A percentile compares a stretch with the other conserved stretches of the same genome.
These are phyloP conservation scores for Hericium erinaceus DNA, from an alignment of 768 basidiomycete genomes.

Conservation along the genomic window DNA sequence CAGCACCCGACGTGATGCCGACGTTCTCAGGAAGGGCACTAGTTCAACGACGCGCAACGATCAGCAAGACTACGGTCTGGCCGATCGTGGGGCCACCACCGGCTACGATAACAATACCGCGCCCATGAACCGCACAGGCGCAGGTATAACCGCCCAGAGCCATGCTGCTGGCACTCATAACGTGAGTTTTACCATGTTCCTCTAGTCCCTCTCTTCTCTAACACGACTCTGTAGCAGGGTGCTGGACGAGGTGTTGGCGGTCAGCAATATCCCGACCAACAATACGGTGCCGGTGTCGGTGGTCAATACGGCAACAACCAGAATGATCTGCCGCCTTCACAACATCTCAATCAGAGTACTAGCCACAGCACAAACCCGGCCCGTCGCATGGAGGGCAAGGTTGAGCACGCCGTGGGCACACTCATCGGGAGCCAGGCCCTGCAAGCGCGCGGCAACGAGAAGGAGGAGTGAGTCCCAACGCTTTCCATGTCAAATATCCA, in stretches of 20 bases:
- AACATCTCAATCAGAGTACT: not conserved
- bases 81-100: not conserved
- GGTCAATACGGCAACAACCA: not conserved
- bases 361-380: not conserved
- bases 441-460: constrained; percentile 40
- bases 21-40: not conserved
- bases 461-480: constrained; percentile 30
- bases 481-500: too few species aligned
- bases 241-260: too few species aligned
- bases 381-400: constrained; percentile 34
- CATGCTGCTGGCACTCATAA: not conserved
- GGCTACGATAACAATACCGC: not conserved
- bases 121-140: not conserved
- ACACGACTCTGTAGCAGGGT: too few species aligned
- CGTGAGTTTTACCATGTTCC: too few species aligned
- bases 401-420: constrained; percentile 37
- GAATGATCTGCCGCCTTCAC: not conserved
- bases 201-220: too few species aligned
- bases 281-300: not conserved
- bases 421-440: constrained; percentile 37
- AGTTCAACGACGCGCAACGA: too few species aligned
- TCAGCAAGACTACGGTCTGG: too few species aligned
- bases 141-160: not conserved
- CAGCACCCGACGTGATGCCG: not conserved
- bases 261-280: not conserved